Conservation (phyloP, 805 yeast species). For the Saccharomyces eubayanus region DNA sequence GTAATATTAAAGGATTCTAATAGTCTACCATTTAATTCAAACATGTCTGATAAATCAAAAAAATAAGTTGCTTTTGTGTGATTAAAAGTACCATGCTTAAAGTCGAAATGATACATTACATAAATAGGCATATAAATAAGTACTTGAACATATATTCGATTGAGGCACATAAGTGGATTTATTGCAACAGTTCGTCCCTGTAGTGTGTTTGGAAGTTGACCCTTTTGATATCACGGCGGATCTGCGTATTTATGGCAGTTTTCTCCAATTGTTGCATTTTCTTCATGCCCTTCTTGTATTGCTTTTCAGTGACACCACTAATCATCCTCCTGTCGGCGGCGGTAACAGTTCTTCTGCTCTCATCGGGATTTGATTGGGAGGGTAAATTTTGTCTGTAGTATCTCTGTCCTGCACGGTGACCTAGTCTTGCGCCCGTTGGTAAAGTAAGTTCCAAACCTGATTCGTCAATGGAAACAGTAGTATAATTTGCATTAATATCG, state of each 20-base stretch:
- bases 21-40: background rate
- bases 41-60: background rate
- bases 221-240: slow-evolving; percentile 52
- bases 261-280: slow-evolving; percentile 35
- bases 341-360: slow-evolving; percentile 66
- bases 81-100: background rate
- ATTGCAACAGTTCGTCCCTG: slow-evolving; percentile 59
- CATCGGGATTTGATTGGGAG: slow-evolving; percentile 33
- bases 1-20: background rate
- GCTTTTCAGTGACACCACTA: slow-evolving; percentile 54
- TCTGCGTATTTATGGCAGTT: slow-evolving; percentile 35
- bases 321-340: slow-evolving; percentile 63
- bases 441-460: slow-evolving; percentile 58
- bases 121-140: background rate
- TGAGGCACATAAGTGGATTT: slow-evolving; percentile 1
- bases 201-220: slow-evolving; percentile 78
- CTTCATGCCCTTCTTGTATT: slow-evolving; percentile 43
- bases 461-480: slow-evolving; percentile 38
- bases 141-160: background rate
- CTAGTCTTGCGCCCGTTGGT: slow-evolving; percentile 71
- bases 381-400: slow-evolving; percentile 59
- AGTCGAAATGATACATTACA: background rate
- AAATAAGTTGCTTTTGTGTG: background rate
- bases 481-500: slow-evolving; percentile 28
- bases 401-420: slow-evolving; percentile 70